A percentile compares a stretch with the other conserved stretches of the same genome.
Evolutionary conservation across 2,329 filamentous ascomycete genomes (phyloP).

Genomic region (Aspergillus sp.): DNA sequence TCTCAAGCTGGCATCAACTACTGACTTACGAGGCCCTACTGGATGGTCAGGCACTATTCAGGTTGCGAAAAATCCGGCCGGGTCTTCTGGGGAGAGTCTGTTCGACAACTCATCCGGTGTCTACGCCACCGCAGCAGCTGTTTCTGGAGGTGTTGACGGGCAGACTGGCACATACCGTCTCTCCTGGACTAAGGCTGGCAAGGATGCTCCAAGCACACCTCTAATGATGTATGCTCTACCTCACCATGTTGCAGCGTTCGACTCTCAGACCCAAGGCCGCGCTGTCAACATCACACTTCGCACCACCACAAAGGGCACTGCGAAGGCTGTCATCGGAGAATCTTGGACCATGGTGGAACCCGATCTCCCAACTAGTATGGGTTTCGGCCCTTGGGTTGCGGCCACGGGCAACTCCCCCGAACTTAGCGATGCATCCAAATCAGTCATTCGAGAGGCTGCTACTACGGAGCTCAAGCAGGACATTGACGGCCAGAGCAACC

Average conservation of each 20-base stretch:
- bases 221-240: conserved; percentile 86
- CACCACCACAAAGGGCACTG: conserved; percentile 82
- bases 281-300: conserved; percentile 61
- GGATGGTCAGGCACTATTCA: conserved; percentile 79
- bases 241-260: conserved; percentile 79
- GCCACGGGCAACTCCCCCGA: conserved; percentile 35
- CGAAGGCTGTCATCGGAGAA: conserved; percentile 69
- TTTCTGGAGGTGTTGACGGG: conserved; percentile 62
- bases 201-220: conserved; percentile 51
- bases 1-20: conserved; percentile 67
- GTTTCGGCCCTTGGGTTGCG: conserved; percentile 75
- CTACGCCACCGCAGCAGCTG: conserved; percentile 64
- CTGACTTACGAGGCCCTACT: conserved; percentile 61
- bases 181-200: conserved; percentile 69
- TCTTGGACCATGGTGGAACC: conserved; percentile 76
- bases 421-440: conserved; percentile 53
- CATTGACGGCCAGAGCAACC: conserved; percentile 69
- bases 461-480: conserved; percentile 73
- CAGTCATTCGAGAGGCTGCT: conserved; percentile 62
- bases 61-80: conserved; percentile 70
- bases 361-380: conserved; percentile 70
- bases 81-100: conserved; percentile 59
- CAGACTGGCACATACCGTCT: conserved; percentile 70
- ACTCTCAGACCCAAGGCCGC: conserved; percentile 52
- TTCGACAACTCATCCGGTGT: conserved; percentile 76